Evolutionary conservation across 2,329 filamentous ascomycete species (phyloP), one percentile per base, ranked within the genome.

Genomic region (Fusarium nelsonii): DNA sequence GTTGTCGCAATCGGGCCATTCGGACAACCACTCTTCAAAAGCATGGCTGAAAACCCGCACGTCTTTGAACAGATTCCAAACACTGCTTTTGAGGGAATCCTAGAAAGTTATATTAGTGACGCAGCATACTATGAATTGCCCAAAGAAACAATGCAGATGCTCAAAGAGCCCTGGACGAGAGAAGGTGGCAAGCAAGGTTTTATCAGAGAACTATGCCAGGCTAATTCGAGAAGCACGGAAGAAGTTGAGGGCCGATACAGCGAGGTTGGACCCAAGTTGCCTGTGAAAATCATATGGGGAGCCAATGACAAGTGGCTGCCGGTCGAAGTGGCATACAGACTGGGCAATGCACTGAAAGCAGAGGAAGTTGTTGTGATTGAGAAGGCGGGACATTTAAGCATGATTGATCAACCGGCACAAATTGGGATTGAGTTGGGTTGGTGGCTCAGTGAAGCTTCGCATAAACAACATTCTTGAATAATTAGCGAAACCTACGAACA

Each of bases 221-320:
- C 74, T 16, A 73, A 74, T 28, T 73, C 53, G 2, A 62, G 74
- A 10, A 61, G 48, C 10, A 75, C 74, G 1, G 68, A 74, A 8
- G 71, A 52, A 33, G 78, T 84, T n/a, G 81, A 82, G 54, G 73
- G 68, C 14, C 72, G 74, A 68, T 81, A 83, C 45, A 56, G 71
- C 4, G 73, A 77, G 28, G 74, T 83, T 1, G 77, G 81, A 8
- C 60, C 74, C 20, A 73, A 59, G 15, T 63, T 81, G 12, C 79
- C 80, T 0, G 78, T 83, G 7, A 80, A 76, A 61, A 73, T 84
- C 7, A 75, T 84, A 9, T 84, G 82, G 82, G 83, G 82, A 2
- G 75, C 73, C 26, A 69, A 82, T 4, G 82, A 84, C 62, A 62
- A 62, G 36, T 84, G 82, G 83, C 78, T 84, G 45, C 81, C 81